phyloP scores from a whole-genome alignment of 108 stramenopile species.

The Cyclotella cryptica region DNA sequence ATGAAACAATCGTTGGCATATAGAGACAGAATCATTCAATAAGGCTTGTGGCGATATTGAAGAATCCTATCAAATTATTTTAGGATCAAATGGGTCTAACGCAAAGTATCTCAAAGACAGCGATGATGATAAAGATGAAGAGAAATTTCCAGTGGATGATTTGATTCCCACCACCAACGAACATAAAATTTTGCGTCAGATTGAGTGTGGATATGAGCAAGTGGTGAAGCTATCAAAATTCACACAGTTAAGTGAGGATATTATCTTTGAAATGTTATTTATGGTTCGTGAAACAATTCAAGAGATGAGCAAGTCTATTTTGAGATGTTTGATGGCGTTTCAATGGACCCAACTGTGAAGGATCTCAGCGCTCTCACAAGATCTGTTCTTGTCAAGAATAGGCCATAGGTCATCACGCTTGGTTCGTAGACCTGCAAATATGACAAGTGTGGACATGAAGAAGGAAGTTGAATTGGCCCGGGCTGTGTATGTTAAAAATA shows the following conservation, averaged over 20 bases:
- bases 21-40: slow-evolving; percentile 10
- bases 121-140: slow-evolving; percentile 13
- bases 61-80: background rate
- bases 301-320: background rate
- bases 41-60: slow-evolving; percentile 3
- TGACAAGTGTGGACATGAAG: background rate
- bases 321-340: slow-evolving; percentile 9
- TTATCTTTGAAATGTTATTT: slow-evolving; percentile 1
- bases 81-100: background rate
- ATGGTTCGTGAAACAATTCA: slow-evolving; percentile 1
- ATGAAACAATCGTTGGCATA: slow-evolving; percentile 5
- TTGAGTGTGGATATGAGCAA: slow-evolving; percentile 5
- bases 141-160: slow-evolving; percentile 5
- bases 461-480: slow-evolving; percentile 1
- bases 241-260: background rate
- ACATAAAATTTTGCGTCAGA: background rate
- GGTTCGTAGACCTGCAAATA: background rate
- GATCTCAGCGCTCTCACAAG: background rate
- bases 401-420: background rate
- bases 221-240: background rate
- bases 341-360: background rate
- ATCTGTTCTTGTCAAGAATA: background rate
- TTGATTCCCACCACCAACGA: background rate
- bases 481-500: background rate
- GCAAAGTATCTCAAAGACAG: slow-evolving; percentile 4